Percentiles rank a stretch among this genome's conserved stretches.
Conservation (phyloP, 2,329 filamentous ascomycete genomes). For the Monascus ruber region DNA sequence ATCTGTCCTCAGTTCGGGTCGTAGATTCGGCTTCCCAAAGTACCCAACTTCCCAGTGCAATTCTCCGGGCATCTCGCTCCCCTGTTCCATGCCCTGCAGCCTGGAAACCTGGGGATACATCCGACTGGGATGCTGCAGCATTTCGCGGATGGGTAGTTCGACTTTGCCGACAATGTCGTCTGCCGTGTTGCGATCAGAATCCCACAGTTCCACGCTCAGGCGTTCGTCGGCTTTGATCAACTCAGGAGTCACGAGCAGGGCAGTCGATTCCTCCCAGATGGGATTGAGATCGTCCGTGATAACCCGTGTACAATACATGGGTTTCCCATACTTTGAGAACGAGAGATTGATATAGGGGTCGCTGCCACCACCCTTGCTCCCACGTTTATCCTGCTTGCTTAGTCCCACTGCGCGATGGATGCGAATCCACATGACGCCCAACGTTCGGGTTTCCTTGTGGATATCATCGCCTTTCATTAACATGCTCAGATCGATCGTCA, state of each 20-base stretch:
- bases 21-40: constrained; percentile 82
- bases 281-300: constrained; percentile 93
- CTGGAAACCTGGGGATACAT: constrained; percentile 87
- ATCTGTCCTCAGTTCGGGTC: constrained; percentile 72
- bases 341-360: constrained; percentile 92
- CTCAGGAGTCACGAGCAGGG: constrained; percentile 75
- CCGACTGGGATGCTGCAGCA: constrained; percentile 85
- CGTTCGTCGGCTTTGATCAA: constrained; percentile 90
- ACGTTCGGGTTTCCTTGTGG: constrained; percentile 69
- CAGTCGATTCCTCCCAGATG: constrained; percentile 78
- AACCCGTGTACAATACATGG: constrained; percentile 93
- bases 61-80: constrained; percentile 81
- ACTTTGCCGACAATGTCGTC: constrained; percentile 95
- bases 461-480: constrained; percentile 87
- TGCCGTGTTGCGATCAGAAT: constrained; percentile 81
- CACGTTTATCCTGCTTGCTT: constrained; percentile 80
- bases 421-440: constrained; percentile 84
- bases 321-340: constrained; percentile 94
- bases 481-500: constrained; percentile 83
- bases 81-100: constrained; percentile 69
- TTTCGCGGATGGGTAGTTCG: constrained; percentile 83
- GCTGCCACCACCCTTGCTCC: constrained; percentile 73
- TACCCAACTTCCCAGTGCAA: constrained; percentile 94
- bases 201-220: constrained; percentile 88
- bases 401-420: constrained; percentile 80